Base-by-base conservation (phyloP, 179 eudicot genomes). In the Amaranthus tricolor region DNA sequence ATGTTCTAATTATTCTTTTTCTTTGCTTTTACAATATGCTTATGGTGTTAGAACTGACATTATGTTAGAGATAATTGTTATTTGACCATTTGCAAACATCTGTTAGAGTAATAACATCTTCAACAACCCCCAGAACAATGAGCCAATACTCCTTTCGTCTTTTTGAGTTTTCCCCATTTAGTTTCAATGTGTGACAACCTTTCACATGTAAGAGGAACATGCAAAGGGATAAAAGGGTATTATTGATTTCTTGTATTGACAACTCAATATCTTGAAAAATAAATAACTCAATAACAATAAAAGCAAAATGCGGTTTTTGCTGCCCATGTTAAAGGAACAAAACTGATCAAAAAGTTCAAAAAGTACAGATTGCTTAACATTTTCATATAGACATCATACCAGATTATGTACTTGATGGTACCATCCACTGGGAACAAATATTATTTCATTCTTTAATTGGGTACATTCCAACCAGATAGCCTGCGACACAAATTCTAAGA, bases 371-470 rank as follows among this genome's bases (percentile, higher is more conserved):
- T 10, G 54, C 62, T 50, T 19, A 62, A 44, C 16, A 19, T 9
- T 19, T 50, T 40, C 70, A 62, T 13, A 19, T 21, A 53, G 57
- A 40, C 16, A 61, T 51, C 74, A 24, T 91, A 91, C 99, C 98
- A 93, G 82, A 83, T 95, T 95, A 81, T 87, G 96, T 60, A 95
- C 99, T 89, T 95, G 99, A 78, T 95, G 99, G 82, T 89, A 95
- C 97, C 99, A 95, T 75, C 99, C 98, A 82, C 98, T 95, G 14
- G 98, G 99, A 76, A 95, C 99, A 81, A 93, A 89, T 75, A 95
- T 93, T 73, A 95, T 87, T 76, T 95, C 99, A 71, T 86, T 80
- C 79, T 69, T 75, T 66, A 75, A 86, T 80, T 95, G 99, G 68
- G 86, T 89, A 71, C 98, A 95, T 74, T 95, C 97, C 87, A 79